Conservation (phyloP, 1,284 basidiomycete genomes). For the Trichosporon faecale region DNA sequence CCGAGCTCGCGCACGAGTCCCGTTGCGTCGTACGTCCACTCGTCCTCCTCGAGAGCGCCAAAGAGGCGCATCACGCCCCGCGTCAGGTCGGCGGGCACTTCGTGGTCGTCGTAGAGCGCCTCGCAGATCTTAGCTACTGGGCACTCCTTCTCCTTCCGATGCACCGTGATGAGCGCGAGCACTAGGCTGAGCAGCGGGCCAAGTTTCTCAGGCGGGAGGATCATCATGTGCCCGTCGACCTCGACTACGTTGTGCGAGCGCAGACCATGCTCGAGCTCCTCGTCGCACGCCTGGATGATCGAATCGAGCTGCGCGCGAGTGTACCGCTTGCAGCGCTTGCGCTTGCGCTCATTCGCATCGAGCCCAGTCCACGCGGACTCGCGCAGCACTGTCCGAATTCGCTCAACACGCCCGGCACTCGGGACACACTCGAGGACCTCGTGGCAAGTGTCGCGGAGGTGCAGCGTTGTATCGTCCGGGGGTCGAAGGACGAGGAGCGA, state of each 20-base stretch:
- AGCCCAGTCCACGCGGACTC: conserved; percentile 63
- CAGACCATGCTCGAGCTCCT: conserved; percentile 65
- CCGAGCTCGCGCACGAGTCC: conserved; percentile 44
- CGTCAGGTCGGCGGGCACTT: conserved; percentile 62
- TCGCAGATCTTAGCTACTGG: conserved; percentile 50
- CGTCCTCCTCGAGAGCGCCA: conserved; percentile 55
- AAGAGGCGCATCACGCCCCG: conserved; percentile 75
- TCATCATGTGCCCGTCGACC: conserved; percentile 57
- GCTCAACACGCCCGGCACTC: conserved; percentile 67
- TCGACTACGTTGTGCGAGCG: conserved; percentile 66
- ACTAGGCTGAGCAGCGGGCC: conserved; percentile 67
- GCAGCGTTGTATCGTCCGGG: conserved; percentile 23
- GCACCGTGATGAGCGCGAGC: conserved; percentile 60
- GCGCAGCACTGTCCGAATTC: conserved; percentile 61
- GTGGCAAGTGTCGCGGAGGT: conserved; percentile 56
- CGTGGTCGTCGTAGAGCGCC: conserved; percentile 68
- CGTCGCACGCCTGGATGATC: conserved; percentile 73
- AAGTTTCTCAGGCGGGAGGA: conserved; percentile 64
- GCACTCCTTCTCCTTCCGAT: conserved; percentile 20
- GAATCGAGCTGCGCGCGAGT: conserved; percentile 62
- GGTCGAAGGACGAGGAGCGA: conserved; percentile 70
- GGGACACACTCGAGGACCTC: conserved; percentile 75
- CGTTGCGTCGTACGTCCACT: conserved; percentile 36
- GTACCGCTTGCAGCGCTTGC: conserved; percentile 46
- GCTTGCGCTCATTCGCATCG: conserved; percentile 40